Base-by-base conservation (phyloP, 495 filamentous ascomycete species). In the Penicillium parvum region DNA sequence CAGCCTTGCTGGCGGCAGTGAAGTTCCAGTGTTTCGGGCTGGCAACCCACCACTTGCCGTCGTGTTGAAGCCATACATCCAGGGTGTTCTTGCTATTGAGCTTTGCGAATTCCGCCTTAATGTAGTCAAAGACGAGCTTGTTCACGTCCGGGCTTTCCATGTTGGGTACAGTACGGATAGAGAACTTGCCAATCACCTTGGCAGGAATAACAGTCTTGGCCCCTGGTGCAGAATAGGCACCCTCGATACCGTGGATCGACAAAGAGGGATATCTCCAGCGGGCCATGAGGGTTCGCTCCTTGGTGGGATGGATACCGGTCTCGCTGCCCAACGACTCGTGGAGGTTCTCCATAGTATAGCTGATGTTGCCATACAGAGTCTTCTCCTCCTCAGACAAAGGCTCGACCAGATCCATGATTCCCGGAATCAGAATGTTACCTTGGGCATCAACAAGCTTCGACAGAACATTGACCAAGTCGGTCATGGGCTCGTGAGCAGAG, bases 11-110 rank as follows among this genome's bases (percentile, higher is more conserved):
- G 7, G 92, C 92, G 15, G 92, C 92, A 17, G 76, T 74, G 68
- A 96, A 99, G 75, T 97, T 99, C 90, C 91, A 96, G 75, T 97
- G 92, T 62, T 92, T 91, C 9, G 92, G 94, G 55, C 81, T 86
- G 15, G 94, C 86, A 18, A 95, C 90, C 92, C 92, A 99, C 92
- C 92, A 99, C 62, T 95, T 96, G 22, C 92, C 92, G 38, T 81
- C 80, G 68, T 99, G 94, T 64, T 86, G 79, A 12, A 90, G 75
- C 48, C 73, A 80, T 15, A 86, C 81, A 52, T 88, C 86, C 57
- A 94, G 63, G 16, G 71, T 89, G 70, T 99, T 99, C 72, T 99
- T 97, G 64, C 83, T 88, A 41, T 76, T 76, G 27, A 96, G 76
- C 65, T 86, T 88, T 46, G 84, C 78, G 60, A 94, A 96, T 37